phyloP scores from a whole-genome alignment of 768 basidiomycete genomes.

The Trametes punicea region DNA sequence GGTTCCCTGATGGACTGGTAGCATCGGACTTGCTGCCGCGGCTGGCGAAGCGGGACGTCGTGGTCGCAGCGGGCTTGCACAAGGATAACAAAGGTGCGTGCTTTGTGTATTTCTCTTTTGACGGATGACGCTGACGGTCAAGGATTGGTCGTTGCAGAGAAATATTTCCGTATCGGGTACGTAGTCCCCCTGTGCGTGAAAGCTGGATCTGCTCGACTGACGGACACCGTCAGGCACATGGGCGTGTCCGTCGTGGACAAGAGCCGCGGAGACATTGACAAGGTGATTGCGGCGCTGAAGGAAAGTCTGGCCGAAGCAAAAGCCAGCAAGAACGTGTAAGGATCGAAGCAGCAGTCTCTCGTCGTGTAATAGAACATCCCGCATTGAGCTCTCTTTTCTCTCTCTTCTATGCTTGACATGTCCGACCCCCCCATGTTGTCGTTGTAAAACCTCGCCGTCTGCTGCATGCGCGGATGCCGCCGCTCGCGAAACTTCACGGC shows the following conservation, averaged over 20 bases:
- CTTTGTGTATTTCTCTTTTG: not conserved
- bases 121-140: not conserved
- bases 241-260: slow-evolving; percentile 76
- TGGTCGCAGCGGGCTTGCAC: slow-evolving; percentile 89
- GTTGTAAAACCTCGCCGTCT: not conserved
- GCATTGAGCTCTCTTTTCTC: not conserved
- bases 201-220: not conserved
- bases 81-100: slow-evolving; percentile 71
- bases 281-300: slow-evolving; percentile 60
- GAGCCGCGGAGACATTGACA: slow-evolving; percentile 72
- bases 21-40: slow-evolving; percentile 76
- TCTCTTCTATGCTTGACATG: slow-evolving; percentile 1
- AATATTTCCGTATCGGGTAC: slow-evolving; percentile 89
- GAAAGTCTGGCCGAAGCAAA: slow-evolving; percentile 47
- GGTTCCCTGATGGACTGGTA: slow-evolving; percentile 78
- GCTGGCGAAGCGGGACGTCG: slow-evolving; percentile 64
- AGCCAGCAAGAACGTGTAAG: slow-evolving; percentile 29
- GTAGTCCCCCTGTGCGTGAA: slow-evolving; percentile 24
- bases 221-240: slow-evolving; percentile 64
- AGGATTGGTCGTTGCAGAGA: slow-evolving; percentile 42
- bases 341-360: slow-evolving; percentile 2
- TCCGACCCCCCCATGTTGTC: no score
- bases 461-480: no score
- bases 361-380: slow-evolving; percentile 15
- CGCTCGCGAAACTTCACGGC: no score